These are phyloP conservation scores for Apocynum venetum DNA, from an alignment of 257 asterid genomes.

Conservation along the genomic window DNA sequence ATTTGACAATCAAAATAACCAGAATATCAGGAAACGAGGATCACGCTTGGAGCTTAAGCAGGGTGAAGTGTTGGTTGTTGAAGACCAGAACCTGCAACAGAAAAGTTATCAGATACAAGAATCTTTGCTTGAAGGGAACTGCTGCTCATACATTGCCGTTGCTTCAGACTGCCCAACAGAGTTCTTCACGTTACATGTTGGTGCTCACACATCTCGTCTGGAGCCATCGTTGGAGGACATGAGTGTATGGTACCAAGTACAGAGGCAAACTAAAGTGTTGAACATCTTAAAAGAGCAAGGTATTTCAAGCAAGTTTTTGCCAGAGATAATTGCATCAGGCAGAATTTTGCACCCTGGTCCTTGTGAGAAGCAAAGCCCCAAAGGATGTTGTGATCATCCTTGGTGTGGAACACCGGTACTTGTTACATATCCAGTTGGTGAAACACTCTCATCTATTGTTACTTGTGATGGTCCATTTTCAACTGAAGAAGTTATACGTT, in stretches of 20 bases:
- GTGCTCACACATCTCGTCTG: constrained; percentile 75
- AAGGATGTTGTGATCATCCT: constrained; percentile 67
- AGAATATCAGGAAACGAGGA: constrained; percentile 29
- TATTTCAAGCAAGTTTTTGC: constrained; percentile 49
- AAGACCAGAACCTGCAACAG: constrained; percentile 57
- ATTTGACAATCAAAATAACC: constrained; percentile 29
- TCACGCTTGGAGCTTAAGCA: constrained; percentile 39
- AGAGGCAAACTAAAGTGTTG: constrained; percentile 72
- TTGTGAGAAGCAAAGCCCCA: constrained; percentile 57
- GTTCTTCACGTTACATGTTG: constrained; percentile 44
- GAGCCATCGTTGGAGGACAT: constrained; percentile 92
- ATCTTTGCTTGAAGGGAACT: constrained; percentile 37
- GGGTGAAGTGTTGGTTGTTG: constrained; percentile 57
- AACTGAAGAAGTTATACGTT: constrained; percentile 53
- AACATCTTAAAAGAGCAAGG: constrained; percentile 58
- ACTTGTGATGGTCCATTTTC: constrained; percentile 44
- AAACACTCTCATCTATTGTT: constrained; percentile 42
- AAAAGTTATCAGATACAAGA: constrained; percentile 52
- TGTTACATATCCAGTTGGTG: constrained; percentile 59
- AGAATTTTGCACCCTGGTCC: constrained; percentile 59
- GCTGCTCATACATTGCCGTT: constrained; percentile 49
- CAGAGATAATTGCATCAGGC: constrained; percentile 63
- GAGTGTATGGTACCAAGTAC: constrained; percentile 89
- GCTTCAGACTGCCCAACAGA: constrained; percentile 33
- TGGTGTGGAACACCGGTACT: constrained; percentile 87